These are phyloP conservation scores for Trametes meyenii DNA, from an alignment of 768 basidiomycete species.

Conservation along the genomic window DNA sequence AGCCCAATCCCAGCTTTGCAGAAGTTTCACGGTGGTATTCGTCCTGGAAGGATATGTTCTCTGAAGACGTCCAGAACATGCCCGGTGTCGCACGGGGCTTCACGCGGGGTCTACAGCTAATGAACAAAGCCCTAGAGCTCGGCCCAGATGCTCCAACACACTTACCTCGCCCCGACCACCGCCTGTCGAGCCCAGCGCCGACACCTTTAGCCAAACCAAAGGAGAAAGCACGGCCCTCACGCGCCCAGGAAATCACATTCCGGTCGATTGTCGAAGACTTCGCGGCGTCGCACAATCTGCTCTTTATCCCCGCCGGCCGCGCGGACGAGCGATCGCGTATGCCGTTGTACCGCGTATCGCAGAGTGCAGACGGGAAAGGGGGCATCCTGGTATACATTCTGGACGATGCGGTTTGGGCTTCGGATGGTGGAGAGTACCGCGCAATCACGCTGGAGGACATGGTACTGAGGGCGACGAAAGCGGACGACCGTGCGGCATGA, in stretches of 20 bases:
- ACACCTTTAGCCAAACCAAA: slow-evolving; percentile 38
- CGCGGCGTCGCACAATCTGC: slow-evolving; percentile 80
- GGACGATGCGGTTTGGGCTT: slow-evolving; percentile 94
- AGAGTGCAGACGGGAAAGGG: slow-evolving; percentile 77
- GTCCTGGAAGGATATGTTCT: slow-evolving; percentile 84
- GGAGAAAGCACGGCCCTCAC: slow-evolving; percentile 47
- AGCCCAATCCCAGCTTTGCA: slow-evolving; percentile 83
- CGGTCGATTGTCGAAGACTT: slow-evolving; percentile 90
- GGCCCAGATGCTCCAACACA: slow-evolving; percentile 74
- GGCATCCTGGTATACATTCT: slow-evolving; percentile 87
- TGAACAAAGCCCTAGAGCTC: slow-evolving; percentile 92
- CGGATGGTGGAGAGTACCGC: slow-evolving; percentile 58
- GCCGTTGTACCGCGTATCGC: slow-evolving; percentile 85
- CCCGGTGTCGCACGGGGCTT: slow-evolving; percentile 78
- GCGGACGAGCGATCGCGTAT: slow-evolving; percentile 85
- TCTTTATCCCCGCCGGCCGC: slow-evolving; percentile 87
- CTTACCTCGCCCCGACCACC: slow-evolving; percentile 69
- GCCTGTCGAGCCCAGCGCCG: slow-evolving; percentile 30
- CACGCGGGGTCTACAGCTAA: slow-evolving; percentile 84
- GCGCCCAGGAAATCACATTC: slow-evolving; percentile 87
- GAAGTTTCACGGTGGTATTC: slow-evolving; percentile 94
- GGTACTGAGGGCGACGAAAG: slow-evolving; percentile 61
- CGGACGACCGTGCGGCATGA: slow-evolving; percentile 5
- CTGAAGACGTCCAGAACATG: slow-evolving; percentile 67
- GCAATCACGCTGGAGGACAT: slow-evolving; percentile 90